phyloP scores from a whole-genome alignment of 768 basidiomycete species.

The Lactarius sp. region DNA sequence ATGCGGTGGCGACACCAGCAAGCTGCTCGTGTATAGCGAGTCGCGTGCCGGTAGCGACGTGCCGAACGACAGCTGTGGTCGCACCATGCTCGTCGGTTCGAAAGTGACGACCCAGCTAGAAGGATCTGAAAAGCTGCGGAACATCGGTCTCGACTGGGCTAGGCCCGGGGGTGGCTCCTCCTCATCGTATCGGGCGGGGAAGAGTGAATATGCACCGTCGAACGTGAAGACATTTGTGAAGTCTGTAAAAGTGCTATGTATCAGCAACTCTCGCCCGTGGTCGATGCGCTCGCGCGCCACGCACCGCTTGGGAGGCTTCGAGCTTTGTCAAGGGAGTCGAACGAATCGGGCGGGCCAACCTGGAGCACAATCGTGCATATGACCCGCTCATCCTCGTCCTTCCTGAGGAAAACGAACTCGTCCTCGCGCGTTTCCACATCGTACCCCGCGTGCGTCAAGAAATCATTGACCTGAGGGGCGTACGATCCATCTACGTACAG shows the following conservation, averaged over 20 bases:
- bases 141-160: neutral
- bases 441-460: slow-evolving; percentile 11
- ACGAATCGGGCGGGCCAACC: neutral
- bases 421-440: neutral
- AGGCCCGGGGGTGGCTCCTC: neutral
- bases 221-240: slow-evolving; percentile 16
- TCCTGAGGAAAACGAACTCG: slow-evolving; percentile 5
- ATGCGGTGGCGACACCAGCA: neutral
- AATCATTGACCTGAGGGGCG: neutral
- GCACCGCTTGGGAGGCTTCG: slow-evolving; percentile 4
- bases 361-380: slow-evolving; percentile 1
- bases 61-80: slow-evolving; percentile 1
- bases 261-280: neutral
- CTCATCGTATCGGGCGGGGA: slow-evolving; percentile 10
- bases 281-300: neutral
- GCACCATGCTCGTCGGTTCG: neutral
- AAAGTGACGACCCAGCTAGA: slow-evolving; percentile 20
- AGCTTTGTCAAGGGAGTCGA: slow-evolving; percentile 1
- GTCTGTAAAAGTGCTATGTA: neutral
- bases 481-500: slow-evolving; percentile 7
- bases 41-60: slow-evolving; percentile 4
- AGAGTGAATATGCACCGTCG: slow-evolving; percentile 18
- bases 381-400: neutral
- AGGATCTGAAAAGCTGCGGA: slow-evolving; percentile 17
- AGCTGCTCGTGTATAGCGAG: slow-evolving; percentile 16